phyloP scores from a whole-genome alignment of 768 basidiomycete genomes.

The Filobasidium wieringae region DNA sequence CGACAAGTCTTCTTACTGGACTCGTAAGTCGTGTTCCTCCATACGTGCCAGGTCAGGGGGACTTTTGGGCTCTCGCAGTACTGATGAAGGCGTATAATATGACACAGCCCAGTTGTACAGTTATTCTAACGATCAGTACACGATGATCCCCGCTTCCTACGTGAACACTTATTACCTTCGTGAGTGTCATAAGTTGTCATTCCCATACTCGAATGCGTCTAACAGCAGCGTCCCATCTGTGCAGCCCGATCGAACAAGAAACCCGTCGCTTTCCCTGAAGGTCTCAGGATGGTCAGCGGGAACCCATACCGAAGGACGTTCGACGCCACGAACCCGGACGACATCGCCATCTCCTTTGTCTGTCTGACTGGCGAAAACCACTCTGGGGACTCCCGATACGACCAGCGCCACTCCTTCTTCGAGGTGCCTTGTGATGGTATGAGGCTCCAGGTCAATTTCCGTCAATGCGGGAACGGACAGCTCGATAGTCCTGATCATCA shows the following conservation, averaged over 20 bases:
- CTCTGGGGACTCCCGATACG: slow-evolving; percentile 25
- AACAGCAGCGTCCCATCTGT: background rate
- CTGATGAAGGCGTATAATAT: background rate
- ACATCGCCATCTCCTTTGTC: slow-evolving; percentile 37
- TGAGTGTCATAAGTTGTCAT: background rate
- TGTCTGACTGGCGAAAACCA: slow-evolving; percentile 28
- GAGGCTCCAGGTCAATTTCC: slow-evolving; percentile 40
- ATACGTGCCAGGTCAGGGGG: background rate
- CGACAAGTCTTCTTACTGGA: slow-evolving; percentile 41
- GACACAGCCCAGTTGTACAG: slow-evolving; percentile 34
- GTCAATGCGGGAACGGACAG: slow-evolving; percentile 40
- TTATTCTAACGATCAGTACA: slow-evolving; percentile 30
- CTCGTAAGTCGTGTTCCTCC: background rate
- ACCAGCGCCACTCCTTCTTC: slow-evolving; percentile 37
- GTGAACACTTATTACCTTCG: slow-evolving; percentile 39
- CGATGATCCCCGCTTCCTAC: slow-evolving; percentile 25
- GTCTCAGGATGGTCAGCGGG: slow-evolving; percentile 40
- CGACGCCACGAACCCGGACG: slow-evolving; percentile 24
- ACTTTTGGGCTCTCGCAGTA: background rate
- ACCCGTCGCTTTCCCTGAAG: slow-evolving; percentile 36
- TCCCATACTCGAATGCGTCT: background rate
- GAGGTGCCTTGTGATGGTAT: slow-evolving; percentile 38
- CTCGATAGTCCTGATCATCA: slow-evolving; percentile 37
- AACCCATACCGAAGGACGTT: slow-evolving; percentile 36
- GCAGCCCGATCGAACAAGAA: background rate